Base-by-base conservation (phyloP, 1,284 basidiomycete genomes). In the Sparassis latifolia region DNA sequence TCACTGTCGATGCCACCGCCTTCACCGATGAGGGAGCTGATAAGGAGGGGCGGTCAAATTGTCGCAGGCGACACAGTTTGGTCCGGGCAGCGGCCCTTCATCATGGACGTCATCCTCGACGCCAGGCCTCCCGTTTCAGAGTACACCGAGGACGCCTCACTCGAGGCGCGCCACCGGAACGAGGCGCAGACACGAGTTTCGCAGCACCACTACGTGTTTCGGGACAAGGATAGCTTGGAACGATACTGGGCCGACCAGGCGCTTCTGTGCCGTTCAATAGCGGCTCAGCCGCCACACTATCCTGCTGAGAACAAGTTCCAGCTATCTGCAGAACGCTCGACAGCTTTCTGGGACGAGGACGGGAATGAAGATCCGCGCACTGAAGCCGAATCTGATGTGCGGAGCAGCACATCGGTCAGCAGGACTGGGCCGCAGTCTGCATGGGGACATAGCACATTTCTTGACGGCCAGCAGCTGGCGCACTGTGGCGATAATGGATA, bases 321-420 rank as follows among this genome's bases (percentile, higher is more conserved):
- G 42, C 64, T 75, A 33, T 78, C 75, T 53, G 70, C 69, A 54
- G 74, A 76, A 64, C 73, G 75, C 46, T 77, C 70, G 49, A 76
- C 74, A 46, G 69, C 62, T 40, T 56, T 55, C 46, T 73, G 73
- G 73, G 54, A 49, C 52, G 55, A 49, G 33, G 54, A 49, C 52
- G 55, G 48, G 37, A 12, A 37, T 37, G 35, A 37, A 6, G 12
- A 12, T 37, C 35, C 6, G 12, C 35, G 1, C 35, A 37, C 35
- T 37, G 35, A 12, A 37, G 20, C 20, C 20, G 20, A 20, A 20
- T 20, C 20, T 20, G 20, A 20, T 1, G 20, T 20, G 20, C 20
- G 20, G 20, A 20, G 20, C 20, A 20, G 20, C 20, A 20, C 20
- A 20, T 20, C 20, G 20, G 20, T 20, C 20, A 20, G 20, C 20